Percentiles rank a stretch among this genome's conserved stretches.
Conservation (phyloP, 2,329 filamentous ascomycete genomes). For the Dactylellina haptotyla region DNA sequence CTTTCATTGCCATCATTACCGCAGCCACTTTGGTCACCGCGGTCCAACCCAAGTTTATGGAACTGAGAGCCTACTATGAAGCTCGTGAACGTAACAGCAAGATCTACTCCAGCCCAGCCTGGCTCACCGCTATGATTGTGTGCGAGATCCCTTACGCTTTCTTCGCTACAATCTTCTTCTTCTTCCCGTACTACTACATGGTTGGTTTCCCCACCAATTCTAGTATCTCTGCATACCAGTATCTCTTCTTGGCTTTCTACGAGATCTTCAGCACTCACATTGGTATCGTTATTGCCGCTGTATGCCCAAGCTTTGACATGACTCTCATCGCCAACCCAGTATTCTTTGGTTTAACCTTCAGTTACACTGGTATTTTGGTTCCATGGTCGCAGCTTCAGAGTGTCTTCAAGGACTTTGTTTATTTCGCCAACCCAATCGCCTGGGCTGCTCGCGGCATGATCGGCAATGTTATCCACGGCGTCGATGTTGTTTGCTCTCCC, state of each 20-base stretch:
- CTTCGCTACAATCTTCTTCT: slow-evolving; percentile 74
- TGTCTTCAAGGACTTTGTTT: slow-evolving; percentile 76
- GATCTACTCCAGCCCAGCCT: slow-evolving; percentile 81
- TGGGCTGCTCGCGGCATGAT: slow-evolving; percentile 79
- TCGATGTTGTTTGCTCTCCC: slow-evolving; percentile 66
- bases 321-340: slow-evolving; percentile 68
- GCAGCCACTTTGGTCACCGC: slow-evolving; percentile 78
- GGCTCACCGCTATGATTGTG: slow-evolving; percentile 77
- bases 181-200: slow-evolving; percentile 79
- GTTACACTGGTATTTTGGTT: slow-evolving; percentile 81
- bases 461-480: slow-evolving; percentile 69
- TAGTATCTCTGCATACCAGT: slow-evolving; percentile 76
- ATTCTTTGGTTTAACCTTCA: slow-evolving; percentile 79
- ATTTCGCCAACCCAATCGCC: slow-evolving; percentile 72
- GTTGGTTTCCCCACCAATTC: slow-evolving; percentile 75
- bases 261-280: slow-evolving; percentile 63
- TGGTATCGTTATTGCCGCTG: slow-evolving; percentile 87
- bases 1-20: slow-evolving; percentile 73
- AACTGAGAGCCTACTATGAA: slow-evolving; percentile 77
- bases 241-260: slow-evolving; percentile 81
- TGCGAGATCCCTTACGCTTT: slow-evolving; percentile 78
- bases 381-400: slow-evolving; percentile 73
- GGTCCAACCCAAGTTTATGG: slow-evolving; percentile 80
- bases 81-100: slow-evolving; percentile 76
- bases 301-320: slow-evolving; percentile 71